Base-by-base conservation (phyloP, 2,329 filamentous ascomycete species). In the Xylaria sp. region DNA sequence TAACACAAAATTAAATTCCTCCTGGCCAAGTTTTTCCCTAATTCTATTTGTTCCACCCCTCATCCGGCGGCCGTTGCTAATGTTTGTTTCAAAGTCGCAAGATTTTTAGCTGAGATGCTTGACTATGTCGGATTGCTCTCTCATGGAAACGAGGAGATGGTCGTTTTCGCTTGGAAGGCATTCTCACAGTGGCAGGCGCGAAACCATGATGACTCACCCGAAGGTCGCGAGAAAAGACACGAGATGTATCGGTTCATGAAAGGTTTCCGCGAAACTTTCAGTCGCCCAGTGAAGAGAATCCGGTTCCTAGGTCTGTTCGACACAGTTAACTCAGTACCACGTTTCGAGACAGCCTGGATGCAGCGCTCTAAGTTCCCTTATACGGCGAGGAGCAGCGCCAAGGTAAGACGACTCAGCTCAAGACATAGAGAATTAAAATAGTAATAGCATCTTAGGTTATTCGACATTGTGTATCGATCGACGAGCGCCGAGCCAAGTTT, bases 91-190 rank as follows among this genome's bases (percentile, higher is more conserved):
- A 46, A 41, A 72, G 91, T 92, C 52, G 91, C 91, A 0, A 88
- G 91, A 2, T 93, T 93, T 75, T 81, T 94, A 0, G 92, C 93
- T 0, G 92, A 96, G 76, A 95, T 95, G 93, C 85, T 96, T 7
- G 92, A 96, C 75, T 90, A 92, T 73, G 90, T 96, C 64, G 93
- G 94, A 1, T 84, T 97, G 0, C 84, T 97, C 15, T 91, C 90
- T 13, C 90, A 92, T 61, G 93, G 93, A 12, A 97, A 97, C 74
- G 92, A 97, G 76, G 93, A 96, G 73, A 91, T 96, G 89, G 89
- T 93, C 61, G 85, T 87, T 3, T 97, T 97, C 77, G 93, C 92
- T 0, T 96, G 93, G 92, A 94, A 92, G 78, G 90, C 91, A 0
- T 94, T 94, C 75, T 87, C 90, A 8, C 89, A 90, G 76, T 94